Conservation (phyloP, 1,284 basidiomycete species). For the Boletellus deceptivus region DNA sequence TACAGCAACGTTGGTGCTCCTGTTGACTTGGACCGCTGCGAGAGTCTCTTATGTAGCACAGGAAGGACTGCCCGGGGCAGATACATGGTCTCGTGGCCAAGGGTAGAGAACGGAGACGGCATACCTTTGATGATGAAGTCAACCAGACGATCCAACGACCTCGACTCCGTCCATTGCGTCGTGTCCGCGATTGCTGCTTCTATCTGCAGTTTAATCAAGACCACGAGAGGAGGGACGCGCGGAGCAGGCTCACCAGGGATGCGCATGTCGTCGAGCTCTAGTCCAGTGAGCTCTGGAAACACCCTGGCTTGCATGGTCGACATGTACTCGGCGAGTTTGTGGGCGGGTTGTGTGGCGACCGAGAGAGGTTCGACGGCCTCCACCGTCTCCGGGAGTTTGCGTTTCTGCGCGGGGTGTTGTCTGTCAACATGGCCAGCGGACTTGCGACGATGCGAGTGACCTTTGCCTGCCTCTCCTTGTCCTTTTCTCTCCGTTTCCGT, state of each 20-base stretch:
- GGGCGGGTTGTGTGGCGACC: constrained; percentile 55
- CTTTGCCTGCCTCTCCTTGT: constrained; percentile 66
- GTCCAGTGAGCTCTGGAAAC: constrained; percentile 58
- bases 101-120: constrained; percentile 10
- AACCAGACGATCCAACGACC: constrained; percentile 65
- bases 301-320: constrained; percentile 60
- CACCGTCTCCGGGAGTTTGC: constrained; percentile 51
- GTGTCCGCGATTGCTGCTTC: constrained; percentile 73
- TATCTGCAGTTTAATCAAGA: constrained; percentile 55
- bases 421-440: constrained; percentile 12
- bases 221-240: constrained; percentile 10
- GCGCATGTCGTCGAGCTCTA: constrained; percentile 71
- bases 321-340: constrained; percentile 58
- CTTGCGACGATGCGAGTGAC: constrained; percentile 35
- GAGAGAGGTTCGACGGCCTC: constrained; percentile 44
- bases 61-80: constrained; percentile 54
- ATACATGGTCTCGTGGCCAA: not conserved
- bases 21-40: constrained; percentile 66
- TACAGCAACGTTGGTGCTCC: constrained; percentile 80
- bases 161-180: constrained; percentile 62
- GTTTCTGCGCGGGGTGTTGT: constrained; percentile 45
- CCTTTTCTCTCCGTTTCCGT: constrained; percentile 70
- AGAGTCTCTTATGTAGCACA: constrained; percentile 62
- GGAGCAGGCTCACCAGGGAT: constrained; percentile 61
- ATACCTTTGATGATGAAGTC: constrained; percentile 73